phyloP scores from a whole-genome alignment of 345 rosid species.

The Erucastrum elatum region DNA sequence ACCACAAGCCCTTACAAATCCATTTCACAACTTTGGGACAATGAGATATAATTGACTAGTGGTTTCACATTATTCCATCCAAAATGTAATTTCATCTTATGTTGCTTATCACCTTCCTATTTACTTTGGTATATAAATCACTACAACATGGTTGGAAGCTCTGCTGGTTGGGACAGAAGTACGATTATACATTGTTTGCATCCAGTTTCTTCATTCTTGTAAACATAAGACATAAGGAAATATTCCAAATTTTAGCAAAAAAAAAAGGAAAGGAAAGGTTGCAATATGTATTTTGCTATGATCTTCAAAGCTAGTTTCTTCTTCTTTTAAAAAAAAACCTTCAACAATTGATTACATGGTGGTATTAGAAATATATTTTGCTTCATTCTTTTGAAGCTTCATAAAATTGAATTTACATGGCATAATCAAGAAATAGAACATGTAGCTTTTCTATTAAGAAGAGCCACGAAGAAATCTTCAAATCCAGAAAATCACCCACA shows the following conservation, averaged over 20 bases:
- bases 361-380: not conserved
- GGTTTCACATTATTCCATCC: not conserved
- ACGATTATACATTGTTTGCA: not conserved
- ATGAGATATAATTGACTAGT: constrained; percentile 55
- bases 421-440: not conserved
- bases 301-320: not conserved
- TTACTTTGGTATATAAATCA: constrained; percentile 25
- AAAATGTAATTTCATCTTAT: constrained; percentile 30
- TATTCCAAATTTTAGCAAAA: no score
- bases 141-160: not conserved
- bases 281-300: not conserved
- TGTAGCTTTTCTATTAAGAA: not conserved
- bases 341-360: not conserved
- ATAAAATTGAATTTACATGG: not conserved
- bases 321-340: no score
- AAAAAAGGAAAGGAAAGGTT: not conserved
- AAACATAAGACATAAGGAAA: not conserved
- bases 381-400: not conserved
- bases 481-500: no score
- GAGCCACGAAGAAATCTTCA: not conserved
- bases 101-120: constrained; percentile 1
- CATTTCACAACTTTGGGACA: constrained; percentile 71
- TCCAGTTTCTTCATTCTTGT: not conserved
- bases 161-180: not conserved
- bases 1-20: constrained; percentile 80